These are phyloP conservation scores for Sextonia rubra DNA, from an alignment of 164 flowering plant species.

Conservation along the genomic window DNA sequence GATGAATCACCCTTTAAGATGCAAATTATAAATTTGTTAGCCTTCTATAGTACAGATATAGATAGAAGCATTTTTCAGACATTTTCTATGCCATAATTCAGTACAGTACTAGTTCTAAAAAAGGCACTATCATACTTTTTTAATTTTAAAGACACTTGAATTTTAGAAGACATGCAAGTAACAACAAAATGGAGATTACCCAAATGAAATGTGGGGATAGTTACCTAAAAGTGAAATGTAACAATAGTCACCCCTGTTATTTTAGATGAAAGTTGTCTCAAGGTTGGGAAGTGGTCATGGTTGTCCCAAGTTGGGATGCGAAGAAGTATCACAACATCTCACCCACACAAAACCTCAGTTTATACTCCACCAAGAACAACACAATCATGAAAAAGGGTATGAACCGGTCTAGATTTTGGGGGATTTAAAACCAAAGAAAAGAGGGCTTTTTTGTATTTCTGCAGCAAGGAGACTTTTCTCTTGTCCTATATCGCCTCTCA, in stretches of 20 bases:
- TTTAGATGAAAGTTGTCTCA: background rate
- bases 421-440: no score
- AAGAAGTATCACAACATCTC: background rate
- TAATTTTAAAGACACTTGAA: background rate
- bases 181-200: background rate
- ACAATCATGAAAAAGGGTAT: no score
- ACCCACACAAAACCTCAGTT: background rate
- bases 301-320: background rate
- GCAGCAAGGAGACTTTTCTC: no score
- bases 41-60: background rate
- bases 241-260: background rate
- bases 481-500: no score
- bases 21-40: background rate
- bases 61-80: background rate
- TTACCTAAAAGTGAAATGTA: background rate
- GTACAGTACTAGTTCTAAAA: background rate
- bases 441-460: no score
- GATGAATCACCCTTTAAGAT: constrained; percentile 25
- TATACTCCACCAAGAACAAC: no score
- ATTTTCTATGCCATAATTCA: background rate
- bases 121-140: background rate
- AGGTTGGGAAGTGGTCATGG: background rate
- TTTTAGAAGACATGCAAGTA: background rate
- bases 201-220: background rate
- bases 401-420: no score